Conservation (phyloP, 805 yeast genomes). For the Nakazawaea anatomiae region DNA sequence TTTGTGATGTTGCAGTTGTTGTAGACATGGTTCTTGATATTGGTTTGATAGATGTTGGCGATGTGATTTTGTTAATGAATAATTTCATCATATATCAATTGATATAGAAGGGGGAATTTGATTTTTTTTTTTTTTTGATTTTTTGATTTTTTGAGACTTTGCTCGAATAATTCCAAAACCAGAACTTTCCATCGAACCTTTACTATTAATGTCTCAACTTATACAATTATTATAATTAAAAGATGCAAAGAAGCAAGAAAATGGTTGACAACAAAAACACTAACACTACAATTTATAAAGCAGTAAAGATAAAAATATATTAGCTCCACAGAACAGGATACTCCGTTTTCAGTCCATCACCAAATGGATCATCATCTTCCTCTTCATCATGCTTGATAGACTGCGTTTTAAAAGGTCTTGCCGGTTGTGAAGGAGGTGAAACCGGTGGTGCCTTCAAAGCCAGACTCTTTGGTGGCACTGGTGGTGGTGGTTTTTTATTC, state of each 20-base stretch:
- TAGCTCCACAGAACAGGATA: constrained; percentile 6
- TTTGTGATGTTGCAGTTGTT: background rate
- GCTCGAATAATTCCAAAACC: too few relatives aligned
- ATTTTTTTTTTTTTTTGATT: background rate
- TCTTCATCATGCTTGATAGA: constrained; percentile 10
- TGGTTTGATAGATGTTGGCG: background rate
- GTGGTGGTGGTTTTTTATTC: constrained; percentile 9
- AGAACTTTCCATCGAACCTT: too few relatives aligned
- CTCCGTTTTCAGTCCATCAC: constrained; percentile 33
- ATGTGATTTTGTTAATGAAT: background rate
- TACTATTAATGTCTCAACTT: too few relatives aligned
- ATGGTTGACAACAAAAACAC: background rate
- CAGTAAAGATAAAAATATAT: background rate
- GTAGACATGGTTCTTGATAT: constrained; percentile 8
- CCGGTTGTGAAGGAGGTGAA: background rate
- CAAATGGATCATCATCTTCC: constrained; percentile 42
- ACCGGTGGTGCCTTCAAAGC: background rate
- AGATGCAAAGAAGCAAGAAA: background rate
- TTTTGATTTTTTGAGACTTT: background rate
- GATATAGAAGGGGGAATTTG: constrained; percentile 20
- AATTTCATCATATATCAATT: background rate
- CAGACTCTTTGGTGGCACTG: constrained; percentile 7
- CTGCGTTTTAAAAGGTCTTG: background rate
- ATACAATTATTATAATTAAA: too few relatives aligned
- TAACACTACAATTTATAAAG: background rate